These are phyloP conservation scores for Kernera saxatilis DNA, from an alignment of 345 rosid species.

Conservation along the genomic window DNA sequence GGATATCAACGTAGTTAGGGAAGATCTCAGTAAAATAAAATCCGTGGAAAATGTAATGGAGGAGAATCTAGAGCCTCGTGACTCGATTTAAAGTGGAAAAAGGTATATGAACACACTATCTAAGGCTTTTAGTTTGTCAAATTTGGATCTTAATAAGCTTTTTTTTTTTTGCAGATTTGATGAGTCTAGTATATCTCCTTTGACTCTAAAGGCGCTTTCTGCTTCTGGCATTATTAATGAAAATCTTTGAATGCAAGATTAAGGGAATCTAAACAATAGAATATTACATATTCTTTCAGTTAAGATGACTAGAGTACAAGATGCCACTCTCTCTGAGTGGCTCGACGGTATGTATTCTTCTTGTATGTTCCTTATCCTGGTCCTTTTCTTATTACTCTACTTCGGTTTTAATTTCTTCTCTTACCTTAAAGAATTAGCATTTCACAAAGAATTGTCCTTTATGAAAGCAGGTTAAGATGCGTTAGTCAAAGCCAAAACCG, in stretches of 20 bases:
- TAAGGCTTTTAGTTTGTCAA: neutral
- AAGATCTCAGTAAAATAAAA: constrained; percentile 47
- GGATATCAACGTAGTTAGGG: constrained; percentile 55
- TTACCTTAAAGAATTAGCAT: neutral
- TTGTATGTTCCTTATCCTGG: neutral
- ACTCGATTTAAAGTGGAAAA: constrained; percentile 53
- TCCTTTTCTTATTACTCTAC: neutral
- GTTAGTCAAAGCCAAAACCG: constrained; percentile 87
- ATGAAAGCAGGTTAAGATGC: constrained; percentile 78
- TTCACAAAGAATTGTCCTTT: constrained; percentile 7
- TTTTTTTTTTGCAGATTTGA: constrained; percentile 59
- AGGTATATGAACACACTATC: constrained; percentile 32
- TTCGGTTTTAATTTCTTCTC: neutral
- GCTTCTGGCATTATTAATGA: constrained; percentile 79
- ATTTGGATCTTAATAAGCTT: constrained; percentile 1
- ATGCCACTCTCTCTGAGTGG: constrained; percentile 66
- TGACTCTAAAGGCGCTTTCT: constrained; percentile 70
- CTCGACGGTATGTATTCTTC: constrained; percentile 53
- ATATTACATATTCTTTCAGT: too few species aligned
- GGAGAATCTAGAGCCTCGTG: constrained; percentile 29
- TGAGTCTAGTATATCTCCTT: constrained; percentile 74
- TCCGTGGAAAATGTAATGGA: constrained; percentile 33
- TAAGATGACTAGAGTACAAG: constrained; percentile 87
- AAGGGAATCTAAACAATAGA: too few species aligned
- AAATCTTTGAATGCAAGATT: too few species aligned